Conservation (phyloP, 1,284 basidiomycete species). For the Blastosporella zonata region DNA sequence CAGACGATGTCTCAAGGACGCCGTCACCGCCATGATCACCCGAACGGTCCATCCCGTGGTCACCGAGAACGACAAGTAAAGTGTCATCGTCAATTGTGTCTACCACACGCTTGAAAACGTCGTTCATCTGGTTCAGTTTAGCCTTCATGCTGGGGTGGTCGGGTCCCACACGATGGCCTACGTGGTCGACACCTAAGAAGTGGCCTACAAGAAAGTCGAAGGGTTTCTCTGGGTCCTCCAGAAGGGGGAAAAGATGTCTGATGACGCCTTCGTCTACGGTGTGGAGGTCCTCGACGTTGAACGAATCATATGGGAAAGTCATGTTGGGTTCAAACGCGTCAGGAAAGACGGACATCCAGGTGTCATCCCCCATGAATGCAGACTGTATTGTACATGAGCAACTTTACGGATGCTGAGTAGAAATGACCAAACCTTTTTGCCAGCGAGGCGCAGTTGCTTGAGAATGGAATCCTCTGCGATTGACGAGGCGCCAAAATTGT, state of each 20-base stretch:
- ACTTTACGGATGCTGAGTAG: conserved; percentile 7
- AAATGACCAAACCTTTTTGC: conserved; percentile 51
- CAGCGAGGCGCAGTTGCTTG: conserved; percentile 52
- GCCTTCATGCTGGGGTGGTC: conserved; percentile 82
- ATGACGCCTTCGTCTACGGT: conserved; percentile 93
- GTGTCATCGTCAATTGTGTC: conserved; percentile 75
- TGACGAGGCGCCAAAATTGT: conserved; percentile 85
- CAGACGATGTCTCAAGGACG: conserved; percentile 81
- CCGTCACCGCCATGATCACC: conserved; percentile 98
- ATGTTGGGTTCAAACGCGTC: conserved; percentile 68
- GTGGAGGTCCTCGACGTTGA: conserved; percentile 98
- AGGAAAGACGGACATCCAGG: conserved; percentile 92
- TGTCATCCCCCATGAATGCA: conserved; percentile 95
- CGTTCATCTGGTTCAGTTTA: conserved; percentile 88
- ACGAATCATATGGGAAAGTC: conserved; percentile 88
- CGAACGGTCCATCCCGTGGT: conserved; percentile 95
- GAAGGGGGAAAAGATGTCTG: conserved; percentile 77
- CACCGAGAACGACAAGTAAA: conserved; percentile 88
- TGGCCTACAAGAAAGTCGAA: conserved; percentile 88
- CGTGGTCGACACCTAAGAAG: conserved; percentile 97
- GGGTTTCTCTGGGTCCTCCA: conserved; percentile 45
- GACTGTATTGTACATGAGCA: conserved; percentile 35
- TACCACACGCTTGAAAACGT: conserved; percentile 74
- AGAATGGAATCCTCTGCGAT: conserved; percentile 88
- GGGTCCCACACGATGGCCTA: conserved; percentile 92